Conservation (phyloP, 148 eudicot species). For the Rhododendron kiyosumense region DNA sequence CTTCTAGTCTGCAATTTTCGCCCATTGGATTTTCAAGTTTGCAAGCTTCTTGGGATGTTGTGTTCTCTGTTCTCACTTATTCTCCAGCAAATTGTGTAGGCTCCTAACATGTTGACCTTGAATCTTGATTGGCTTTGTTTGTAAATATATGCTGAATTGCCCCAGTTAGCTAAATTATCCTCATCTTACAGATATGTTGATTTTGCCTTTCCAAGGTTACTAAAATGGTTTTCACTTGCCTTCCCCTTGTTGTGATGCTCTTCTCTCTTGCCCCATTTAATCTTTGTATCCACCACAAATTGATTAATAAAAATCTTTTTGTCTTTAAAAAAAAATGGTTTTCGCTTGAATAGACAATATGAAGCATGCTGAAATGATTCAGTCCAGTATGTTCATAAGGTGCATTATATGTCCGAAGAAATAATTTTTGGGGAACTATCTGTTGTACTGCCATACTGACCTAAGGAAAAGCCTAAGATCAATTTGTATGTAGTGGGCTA, state of each 20-base stretch:
- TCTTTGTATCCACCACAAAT: too few species aligned
- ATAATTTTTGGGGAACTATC: neutral
- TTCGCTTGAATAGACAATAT: neutral
- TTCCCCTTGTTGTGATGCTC: too few species aligned
- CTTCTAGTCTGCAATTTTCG: neutral
- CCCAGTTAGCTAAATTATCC: neutral
- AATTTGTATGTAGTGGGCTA: neutral
- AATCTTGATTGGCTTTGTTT: neutral
- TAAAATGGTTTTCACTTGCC: neutral
- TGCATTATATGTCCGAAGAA: neutral
- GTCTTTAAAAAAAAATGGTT: neutral
- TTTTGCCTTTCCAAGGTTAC: neutral
- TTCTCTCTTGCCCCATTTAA: too few species aligned
- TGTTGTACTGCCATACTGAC: neutral
- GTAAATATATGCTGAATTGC: neutral
- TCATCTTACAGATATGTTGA: neutral
- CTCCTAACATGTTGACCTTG: neutral
- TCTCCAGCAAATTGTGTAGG: neutral
- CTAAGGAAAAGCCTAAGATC: neutral
- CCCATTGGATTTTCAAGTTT: neutral
- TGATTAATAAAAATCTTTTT: too few species aligned
- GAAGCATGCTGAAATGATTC: neutral
- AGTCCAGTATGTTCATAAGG: neutral
- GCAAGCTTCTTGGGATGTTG: neutral
- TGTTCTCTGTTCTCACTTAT: neutral